Evolutionary conservation across 2,329 filamentous ascomycete genomes (phyloP), one percentile per base, ranked within the genome.

Genomic region (Talaromyces marneffei): DNA sequence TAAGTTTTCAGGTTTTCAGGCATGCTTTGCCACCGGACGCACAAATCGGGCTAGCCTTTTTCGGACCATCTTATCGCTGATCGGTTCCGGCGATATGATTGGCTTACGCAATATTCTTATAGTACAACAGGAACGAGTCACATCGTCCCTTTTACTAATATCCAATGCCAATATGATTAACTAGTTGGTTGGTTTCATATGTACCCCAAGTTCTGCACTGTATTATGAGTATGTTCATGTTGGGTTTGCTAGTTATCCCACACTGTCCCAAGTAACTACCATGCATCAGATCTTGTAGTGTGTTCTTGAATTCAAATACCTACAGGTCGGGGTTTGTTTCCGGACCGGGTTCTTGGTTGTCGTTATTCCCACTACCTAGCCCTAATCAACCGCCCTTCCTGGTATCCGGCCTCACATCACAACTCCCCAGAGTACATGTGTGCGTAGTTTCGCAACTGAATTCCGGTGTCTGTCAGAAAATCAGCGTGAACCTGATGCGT

Each of bases 1-100:
- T 59, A 20, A 39, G 3, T 48, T 55, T 33, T 61, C 54, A 50
- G 60, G 3, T 48, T 55, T 33, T 61, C 54, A 50, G 60, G 60
- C 46, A 23, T 14, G 6, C 23, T 2, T 61, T 54, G 60, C 60
- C 60, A 61, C 60, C 27, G 12, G 16, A 14, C 1, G 35, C 9
- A 23, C 56, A 1, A 14, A 39, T 39, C 35, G 16, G 56, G 56
- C 23, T 58, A 58, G 23, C 7, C 1, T 3, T 39, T 20, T 50
- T 20, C 55, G n/a, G 29, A 8, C 46, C 46, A 39, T 58, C 56
- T 44, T 35, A 57, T 57, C 55, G 14, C 14, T 18, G 54, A 57
- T 57, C 6, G 10, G 37, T 37, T 2, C 8, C 7, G 3, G 7
- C 31, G 6, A 4, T 23, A 1, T 57, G 55, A 46, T 57, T 57